phyloP scores from a whole-genome alignment of 495 filamentous ascomycete genomes.

The Aspergillus baeticus region DNA sequence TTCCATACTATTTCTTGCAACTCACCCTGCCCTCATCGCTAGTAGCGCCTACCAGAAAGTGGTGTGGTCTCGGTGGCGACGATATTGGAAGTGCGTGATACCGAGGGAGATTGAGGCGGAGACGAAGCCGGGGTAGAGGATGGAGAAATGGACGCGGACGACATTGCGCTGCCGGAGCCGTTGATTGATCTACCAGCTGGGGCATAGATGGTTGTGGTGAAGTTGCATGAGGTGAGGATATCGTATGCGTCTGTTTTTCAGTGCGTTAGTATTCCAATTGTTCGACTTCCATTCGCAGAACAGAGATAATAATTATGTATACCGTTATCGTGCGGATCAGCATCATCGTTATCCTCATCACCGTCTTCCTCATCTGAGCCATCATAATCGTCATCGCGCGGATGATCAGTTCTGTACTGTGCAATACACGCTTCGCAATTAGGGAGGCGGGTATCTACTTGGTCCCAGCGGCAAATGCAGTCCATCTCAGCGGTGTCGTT shows the following conservation, averaged over 20 bases:
- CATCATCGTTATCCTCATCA: constrained; percentile 15
- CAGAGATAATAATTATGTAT: constrained; percentile 8
- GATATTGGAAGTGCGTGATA: no score
- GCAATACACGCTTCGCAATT: constrained; percentile 40
- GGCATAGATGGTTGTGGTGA: constrained; percentile 32
- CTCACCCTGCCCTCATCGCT: no score
- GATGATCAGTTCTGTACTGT: constrained; percentile 21
- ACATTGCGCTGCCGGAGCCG: neutral
- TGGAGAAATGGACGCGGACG: neutral
- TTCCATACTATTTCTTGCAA: no score
- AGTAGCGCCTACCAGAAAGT: no score
- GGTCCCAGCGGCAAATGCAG: constrained; percentile 34
- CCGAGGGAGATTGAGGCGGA: no score
- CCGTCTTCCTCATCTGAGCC: constrained; percentile 18
- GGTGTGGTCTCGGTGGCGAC: no score
- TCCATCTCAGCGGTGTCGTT: constrained; percentile 29
- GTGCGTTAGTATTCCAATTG: neutral
- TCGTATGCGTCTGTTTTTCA: constrained; percentile 31
- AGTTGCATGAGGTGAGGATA: constrained; percentile 31
- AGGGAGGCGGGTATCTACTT: constrained; percentile 26
- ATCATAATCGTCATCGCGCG: constrained; percentile 14
- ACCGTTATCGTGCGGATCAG: constrained; percentile 24
- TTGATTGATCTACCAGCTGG: neutral
- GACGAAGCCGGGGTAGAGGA: neutral
- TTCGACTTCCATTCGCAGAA: neutral